A percentile compares a stretch with the other conserved stretches of the same genome.
Evolutionary conservation across 331 rosid species (phyloP).

Genomic region (Malus hybrid): DNA sequence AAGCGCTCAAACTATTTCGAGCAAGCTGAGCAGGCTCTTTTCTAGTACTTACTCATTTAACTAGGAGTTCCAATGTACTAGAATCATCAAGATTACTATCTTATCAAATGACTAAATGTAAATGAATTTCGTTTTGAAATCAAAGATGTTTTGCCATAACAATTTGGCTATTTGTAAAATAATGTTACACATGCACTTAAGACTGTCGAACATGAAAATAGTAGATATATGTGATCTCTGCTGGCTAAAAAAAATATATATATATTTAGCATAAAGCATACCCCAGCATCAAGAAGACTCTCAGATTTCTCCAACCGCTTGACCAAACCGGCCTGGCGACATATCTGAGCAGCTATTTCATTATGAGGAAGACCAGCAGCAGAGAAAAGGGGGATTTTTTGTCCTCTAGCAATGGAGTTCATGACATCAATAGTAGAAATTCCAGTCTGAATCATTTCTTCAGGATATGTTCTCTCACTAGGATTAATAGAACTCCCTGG

Average conservation of each 20-base stretch:
- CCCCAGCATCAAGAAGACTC: slow-evolving; percentile 71
- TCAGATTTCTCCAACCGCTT: slow-evolving; percentile 89
- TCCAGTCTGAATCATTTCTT: slow-evolving; percentile 99
- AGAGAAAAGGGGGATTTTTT: slow-evolving; percentile 95
- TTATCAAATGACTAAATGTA: background rate
- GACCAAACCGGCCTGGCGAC: slow-evolving; percentile 99
- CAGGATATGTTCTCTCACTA: slow-evolving; percentile 99
- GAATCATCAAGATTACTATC: background rate
- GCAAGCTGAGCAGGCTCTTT: background rate
- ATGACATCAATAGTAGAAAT: slow-evolving; percentile 98
- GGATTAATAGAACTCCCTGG: slow-evolving; percentile 99
- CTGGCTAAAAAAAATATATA: background rate
- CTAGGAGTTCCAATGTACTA: background rate
- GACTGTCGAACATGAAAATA: background rate
- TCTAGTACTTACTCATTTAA: background rate
- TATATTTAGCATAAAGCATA: slow-evolving; percentile 12
- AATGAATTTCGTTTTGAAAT: background rate
- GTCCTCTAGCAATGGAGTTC: slow-evolving; percentile 99
- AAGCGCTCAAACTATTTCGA: background rate
- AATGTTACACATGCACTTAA: background rate
- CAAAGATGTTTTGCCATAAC: background rate
- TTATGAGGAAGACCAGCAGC: slow-evolving; percentile 99
- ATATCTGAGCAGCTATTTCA: slow-evolving; percentile 98
- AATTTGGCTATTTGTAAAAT: background rate
- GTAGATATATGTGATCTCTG: background rate